A percentile compares a stretch with the other conserved stretches of the same genome.
Conservation (phyloP, 2,329 filamentous ascomycete genomes). For the Clonostachys rhizophaga region DNA sequence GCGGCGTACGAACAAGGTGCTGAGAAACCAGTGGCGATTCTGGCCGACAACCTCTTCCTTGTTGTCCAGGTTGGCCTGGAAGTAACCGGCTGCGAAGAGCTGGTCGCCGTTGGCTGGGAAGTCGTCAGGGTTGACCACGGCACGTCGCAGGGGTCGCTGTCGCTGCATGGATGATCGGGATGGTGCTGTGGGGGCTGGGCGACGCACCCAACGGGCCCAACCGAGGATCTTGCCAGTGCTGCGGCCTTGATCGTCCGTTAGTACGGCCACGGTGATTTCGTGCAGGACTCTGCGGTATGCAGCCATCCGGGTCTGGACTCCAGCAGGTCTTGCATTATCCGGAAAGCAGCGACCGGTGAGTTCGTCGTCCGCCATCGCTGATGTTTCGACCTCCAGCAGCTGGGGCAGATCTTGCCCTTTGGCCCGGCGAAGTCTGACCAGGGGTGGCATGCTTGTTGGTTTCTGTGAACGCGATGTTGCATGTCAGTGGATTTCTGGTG, state of each 20-base stretch:
- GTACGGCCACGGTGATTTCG: constrained; percentile 12
- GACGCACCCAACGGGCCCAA: constrained; percentile 26
- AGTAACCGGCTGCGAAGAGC: constrained; percentile 31
- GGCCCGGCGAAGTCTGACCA: constrained; percentile 11
- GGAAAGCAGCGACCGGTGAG: constrained; percentile 20
- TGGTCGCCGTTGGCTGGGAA: constrained; percentile 17
- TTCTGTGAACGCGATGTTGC: too few species aligned
- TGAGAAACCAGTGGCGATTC: constrained; percentile 23
- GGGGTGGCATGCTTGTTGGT: too few species aligned
- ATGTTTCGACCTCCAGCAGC: constrained; percentile 18
- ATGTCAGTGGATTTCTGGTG: too few species aligned
- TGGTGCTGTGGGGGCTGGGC: constrained; percentile 4
- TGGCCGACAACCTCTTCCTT: constrained; percentile 14
- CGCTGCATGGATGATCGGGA: too few species aligned
- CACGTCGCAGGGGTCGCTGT: too few species aligned
- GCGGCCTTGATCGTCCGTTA: neutral
- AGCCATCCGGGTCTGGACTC: constrained; percentile 8
- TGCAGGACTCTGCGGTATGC: constrained; percentile 5
- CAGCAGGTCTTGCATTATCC: constrained; percentile 4
- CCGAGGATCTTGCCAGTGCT: constrained; percentile 15
- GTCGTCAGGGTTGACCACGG: neutral
- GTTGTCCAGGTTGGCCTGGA: constrained; percentile 20
- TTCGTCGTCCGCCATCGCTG: constrained; percentile 19
- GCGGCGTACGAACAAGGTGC: constrained; percentile 21
- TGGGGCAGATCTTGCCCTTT: constrained; percentile 20